Conservation (phyloP, 176 grass and related monocot genomes). For the Ensete glaucum region DNA sequence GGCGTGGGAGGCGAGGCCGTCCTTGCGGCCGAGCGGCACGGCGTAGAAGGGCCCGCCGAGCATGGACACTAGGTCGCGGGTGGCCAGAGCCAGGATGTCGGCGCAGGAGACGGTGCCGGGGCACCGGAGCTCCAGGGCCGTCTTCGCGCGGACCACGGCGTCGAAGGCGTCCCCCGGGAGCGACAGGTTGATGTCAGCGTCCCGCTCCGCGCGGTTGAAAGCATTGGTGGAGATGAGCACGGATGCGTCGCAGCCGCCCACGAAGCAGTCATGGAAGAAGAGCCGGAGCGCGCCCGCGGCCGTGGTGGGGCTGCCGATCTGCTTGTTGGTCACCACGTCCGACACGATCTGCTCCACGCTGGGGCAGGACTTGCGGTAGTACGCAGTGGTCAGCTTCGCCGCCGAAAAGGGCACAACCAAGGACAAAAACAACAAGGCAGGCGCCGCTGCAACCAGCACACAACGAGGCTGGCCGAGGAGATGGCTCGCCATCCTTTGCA, state of each 20-base stretch:
- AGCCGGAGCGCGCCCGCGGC: conserved; percentile 12
- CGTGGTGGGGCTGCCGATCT: conserved; percentile 11
- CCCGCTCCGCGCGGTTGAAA: conserved; percentile 7
- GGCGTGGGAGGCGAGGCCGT: not conserved
- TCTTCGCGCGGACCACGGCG: conserved; percentile 5
- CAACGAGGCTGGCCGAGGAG: not conserved
- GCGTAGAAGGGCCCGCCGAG: conserved; percentile 5
- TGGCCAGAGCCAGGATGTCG: conserved; percentile 14
- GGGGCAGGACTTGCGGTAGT: conserved; percentile 1
- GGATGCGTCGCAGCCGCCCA: conserved; percentile 15
- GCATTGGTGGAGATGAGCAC: conserved; percentile 8
- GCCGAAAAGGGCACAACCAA: not conserved
- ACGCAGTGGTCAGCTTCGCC: not conserved
- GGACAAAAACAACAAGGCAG: not conserved
- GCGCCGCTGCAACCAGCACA: not conserved
- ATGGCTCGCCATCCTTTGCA: not conserved
- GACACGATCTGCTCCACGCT: conserved; percentile 8
- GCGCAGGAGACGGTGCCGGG: conserved; percentile 24
- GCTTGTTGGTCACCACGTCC: conserved; percentile 2
- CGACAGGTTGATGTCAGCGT: conserved; percentile 7
- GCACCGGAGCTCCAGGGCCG: not conserved
- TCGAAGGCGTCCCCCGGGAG: conserved; percentile 13
- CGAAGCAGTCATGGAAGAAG: conserved; percentile 14
- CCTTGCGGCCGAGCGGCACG: conserved; percentile 5
- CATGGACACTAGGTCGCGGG: conserved; percentile 7